Conservation (phyloP, 2,329 filamentous ascomycete species). For the Sarocladiaceae sp. region DNA sequence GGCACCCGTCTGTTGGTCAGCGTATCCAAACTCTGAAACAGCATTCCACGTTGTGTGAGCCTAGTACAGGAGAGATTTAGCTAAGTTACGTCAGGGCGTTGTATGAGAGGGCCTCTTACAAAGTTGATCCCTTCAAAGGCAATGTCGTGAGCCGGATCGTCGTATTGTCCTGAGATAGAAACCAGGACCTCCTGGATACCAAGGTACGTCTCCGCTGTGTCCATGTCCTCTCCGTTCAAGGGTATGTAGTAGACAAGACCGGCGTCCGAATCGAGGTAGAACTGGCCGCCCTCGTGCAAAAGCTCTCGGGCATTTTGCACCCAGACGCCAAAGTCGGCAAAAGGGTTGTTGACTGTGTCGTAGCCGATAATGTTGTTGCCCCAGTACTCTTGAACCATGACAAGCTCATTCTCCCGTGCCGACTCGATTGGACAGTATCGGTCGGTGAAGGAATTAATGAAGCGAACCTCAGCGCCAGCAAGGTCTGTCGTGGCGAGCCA, state of each 20-base stretch:
- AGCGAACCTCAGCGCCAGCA: not conserved
- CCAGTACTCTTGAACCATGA: not conserved
- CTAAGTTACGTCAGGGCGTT: not conserved
- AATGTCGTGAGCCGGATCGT: constrained; percentile 2
- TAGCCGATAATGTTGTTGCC: constrained; percentile 1
- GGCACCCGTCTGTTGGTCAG: constrained; percentile 5
- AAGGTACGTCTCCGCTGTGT: not conserved
- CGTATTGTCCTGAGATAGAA: not conserved
- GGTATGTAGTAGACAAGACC: constrained; percentile 2
- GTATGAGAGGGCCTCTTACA: not conserved
- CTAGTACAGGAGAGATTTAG: no score
- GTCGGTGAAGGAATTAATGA: constrained; percentile 7
- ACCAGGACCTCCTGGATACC: not conserved
- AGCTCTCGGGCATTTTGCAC: not conserved
- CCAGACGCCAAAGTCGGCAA: not conserved
- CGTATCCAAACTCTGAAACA: not conserved
- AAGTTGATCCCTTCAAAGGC: not conserved
- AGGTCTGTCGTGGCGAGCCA: not conserved
- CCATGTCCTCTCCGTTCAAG: not conserved
- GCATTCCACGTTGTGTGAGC: not conserved
- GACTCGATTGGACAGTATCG: constrained; percentile 2
- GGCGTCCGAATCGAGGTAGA: not conserved
- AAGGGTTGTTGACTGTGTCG: not conserved
- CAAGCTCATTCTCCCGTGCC: not conserved
- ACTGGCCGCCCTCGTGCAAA: not conserved